Conservation (phyloP, 495 filamentous ascomycete genomes). For the Bacidia rubella region DNA sequence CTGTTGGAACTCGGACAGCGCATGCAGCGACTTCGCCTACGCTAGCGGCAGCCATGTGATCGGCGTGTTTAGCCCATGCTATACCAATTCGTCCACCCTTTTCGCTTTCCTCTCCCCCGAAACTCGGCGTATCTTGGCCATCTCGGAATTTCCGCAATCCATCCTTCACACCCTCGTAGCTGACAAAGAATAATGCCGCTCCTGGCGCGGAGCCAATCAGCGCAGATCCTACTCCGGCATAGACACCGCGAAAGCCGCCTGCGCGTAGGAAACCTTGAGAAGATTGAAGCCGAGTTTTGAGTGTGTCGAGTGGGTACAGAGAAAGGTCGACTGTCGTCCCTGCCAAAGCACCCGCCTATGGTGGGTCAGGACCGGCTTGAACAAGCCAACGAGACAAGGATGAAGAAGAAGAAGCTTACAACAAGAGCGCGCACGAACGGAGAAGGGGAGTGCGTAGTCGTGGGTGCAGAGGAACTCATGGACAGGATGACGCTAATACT, state of each 20-base stretch:
- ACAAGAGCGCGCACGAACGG: constrained; percentile 14
- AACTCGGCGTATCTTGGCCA: neutral
- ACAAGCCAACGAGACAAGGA: neutral
- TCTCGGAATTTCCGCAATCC: constrained; percentile 25
- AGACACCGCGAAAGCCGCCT: constrained; percentile 65
- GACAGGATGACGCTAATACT: too few species aligned
- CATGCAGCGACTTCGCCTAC: constrained; percentile 88
- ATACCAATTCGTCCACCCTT: constrained; percentile 10
- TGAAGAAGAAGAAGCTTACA: constrained; percentile 4
- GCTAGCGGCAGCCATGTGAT: constrained; percentile 79
- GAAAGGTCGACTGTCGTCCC: constrained; percentile 84
- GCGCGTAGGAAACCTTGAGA: constrained; percentile 56
- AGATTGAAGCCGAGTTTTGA: constrained; percentile 90
- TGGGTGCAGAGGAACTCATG: neutral
- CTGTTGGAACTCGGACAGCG: constrained; percentile 82
- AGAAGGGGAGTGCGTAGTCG: neutral
- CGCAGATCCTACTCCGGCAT: constrained; percentile 54
- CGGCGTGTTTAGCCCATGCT: constrained; percentile 24
- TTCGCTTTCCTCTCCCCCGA: neutral
- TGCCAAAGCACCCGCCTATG: constrained; percentile 62
- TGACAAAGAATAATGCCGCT: constrained; percentile 97
- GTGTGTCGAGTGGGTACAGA: constrained; percentile 82
- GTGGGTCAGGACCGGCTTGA: neutral
- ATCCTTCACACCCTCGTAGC: constrained; percentile 73
- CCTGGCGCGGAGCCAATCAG: constrained; percentile 74